These are phyloP conservation scores for Lentinula edodes DNA, from an alignment of 768 basidiomycete species.

Conservation along the genomic window DNA sequence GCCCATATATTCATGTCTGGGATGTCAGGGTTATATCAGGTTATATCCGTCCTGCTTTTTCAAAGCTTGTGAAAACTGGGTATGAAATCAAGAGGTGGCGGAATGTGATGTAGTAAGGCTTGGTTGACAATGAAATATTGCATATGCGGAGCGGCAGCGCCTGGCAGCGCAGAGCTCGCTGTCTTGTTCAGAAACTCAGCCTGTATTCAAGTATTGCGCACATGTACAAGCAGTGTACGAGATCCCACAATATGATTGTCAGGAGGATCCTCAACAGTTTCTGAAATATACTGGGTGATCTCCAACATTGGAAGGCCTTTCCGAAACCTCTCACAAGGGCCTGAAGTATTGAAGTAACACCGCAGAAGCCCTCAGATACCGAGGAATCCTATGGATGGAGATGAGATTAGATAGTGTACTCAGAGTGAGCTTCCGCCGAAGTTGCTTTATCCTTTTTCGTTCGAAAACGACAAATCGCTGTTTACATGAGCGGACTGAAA, in stretches of 20 bases:
- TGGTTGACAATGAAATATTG: no score
- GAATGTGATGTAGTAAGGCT: no score
- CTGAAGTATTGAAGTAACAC: not conserved
- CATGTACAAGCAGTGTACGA: no score
- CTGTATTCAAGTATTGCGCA: no score
- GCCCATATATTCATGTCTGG: not conserved
- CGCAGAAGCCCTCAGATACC: not conserved
- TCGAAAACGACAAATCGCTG: not conserved
- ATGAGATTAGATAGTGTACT: not conserved
- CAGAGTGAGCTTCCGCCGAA: not conserved
- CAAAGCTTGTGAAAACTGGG: no score
- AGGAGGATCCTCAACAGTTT: no score
- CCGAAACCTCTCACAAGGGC: not conserved
- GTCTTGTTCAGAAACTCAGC: no score
- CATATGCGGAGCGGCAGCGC: no score
- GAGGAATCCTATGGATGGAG: not conserved
- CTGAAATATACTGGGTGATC: no score
- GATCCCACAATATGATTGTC: no score
- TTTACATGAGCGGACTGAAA: not conserved
- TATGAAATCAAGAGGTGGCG: no score
- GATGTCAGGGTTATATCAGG: not conserved
- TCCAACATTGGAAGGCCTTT: not conserved
- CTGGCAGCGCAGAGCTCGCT: no score
- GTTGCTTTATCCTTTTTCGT: not conserved
- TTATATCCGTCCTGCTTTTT: not conserved